A percentile compares a stretch with the other conserved stretches of the same genome.
Evolutionary conservation across 163 green algal species (phyloP).

Genomic region (Smithsoniella earleae): DNA sequence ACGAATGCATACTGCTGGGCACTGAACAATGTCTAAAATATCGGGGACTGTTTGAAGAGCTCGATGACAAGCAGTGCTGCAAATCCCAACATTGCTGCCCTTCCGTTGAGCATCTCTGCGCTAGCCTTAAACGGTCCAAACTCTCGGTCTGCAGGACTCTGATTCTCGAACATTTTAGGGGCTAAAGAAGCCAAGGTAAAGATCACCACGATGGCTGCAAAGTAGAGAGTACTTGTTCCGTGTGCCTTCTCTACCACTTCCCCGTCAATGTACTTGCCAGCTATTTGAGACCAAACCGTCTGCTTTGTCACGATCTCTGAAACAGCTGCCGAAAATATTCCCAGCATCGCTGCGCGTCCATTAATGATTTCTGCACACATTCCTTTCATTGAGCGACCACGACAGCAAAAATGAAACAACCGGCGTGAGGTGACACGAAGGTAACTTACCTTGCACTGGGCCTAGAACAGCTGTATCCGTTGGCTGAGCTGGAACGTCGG

Average conservation of each 20-base stretch:
- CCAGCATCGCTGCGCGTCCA: constrained; percentile 36
- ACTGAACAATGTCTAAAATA: too few species aligned
- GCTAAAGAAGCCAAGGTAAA: constrained; percentile 38
- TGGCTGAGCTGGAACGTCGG: constrained; percentile 6
- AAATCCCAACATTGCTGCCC: constrained; percentile 38
- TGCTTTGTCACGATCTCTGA: constrained; percentile 31
- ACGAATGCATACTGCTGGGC: too few species aligned
- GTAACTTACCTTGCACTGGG: background rate
- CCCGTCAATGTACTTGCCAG: constrained; percentile 32
- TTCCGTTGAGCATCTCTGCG: constrained; percentile 34
- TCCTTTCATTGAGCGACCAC: background rate
- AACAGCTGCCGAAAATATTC: constrained; percentile 32
- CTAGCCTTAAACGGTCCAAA: constrained; percentile 39
- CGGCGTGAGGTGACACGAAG: background rate
- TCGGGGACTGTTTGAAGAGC: constrained; percentile 32
- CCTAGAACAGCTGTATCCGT: constrained; percentile 13
- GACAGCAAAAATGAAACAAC: background rate
- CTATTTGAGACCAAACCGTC: constrained; percentile 31
- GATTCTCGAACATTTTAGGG: constrained; percentile 33
- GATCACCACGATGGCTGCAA: constrained; percentile 33
- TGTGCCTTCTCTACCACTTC: constrained; percentile 36
- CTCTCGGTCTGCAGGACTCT: constrained; percentile 23
- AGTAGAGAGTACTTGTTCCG: constrained; percentile 31
- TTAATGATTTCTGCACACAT: constrained; percentile 33
- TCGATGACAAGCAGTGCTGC: constrained; percentile 33